Percentiles rank a stretch among this genome's conserved stretches.
Evolutionary conservation across 805 yeast species (phyloP).

Genomic region (Wickerhamiella azymoides): DNA sequence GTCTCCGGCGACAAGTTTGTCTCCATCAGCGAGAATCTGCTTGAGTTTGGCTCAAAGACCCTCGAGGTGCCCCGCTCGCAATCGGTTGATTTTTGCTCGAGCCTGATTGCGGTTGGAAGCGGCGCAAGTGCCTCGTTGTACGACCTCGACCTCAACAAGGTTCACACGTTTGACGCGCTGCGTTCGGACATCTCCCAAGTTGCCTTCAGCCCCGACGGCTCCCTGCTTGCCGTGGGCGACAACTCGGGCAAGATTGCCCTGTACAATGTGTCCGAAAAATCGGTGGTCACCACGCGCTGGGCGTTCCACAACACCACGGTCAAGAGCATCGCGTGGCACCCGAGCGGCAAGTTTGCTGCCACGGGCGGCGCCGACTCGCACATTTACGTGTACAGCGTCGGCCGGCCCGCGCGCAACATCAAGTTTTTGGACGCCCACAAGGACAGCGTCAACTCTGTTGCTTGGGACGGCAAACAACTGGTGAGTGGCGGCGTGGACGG

Average conservation of each 20-base stretch:
- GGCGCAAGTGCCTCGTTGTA: conserved; percentile 33
- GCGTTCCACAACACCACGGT: conserved; percentile 83
- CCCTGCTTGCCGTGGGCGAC: conserved; percentile 73
- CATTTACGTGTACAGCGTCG: conserved; percentile 64
- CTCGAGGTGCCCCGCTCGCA: conserved; percentile 28
- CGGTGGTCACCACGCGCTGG: conserved; percentile 74
- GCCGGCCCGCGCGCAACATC: conserved; percentile 61
- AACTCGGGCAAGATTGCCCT: conserved; percentile 73
- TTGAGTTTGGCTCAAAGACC: conserved; percentile 25
- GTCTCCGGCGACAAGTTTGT: conserved; percentile 28
- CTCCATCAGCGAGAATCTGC: conserved; percentile 32
- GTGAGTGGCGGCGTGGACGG: conserved; percentile 75
- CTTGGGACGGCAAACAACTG: conserved; percentile 46
- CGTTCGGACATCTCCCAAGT: conserved; percentile 52
- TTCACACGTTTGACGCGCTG: conserved; percentile 31
- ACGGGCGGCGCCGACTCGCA: conserved; percentile 79
- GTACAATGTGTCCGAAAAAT: conserved; percentile 39
- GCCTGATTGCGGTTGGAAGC: conserved; percentile 38
- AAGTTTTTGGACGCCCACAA: conserved; percentile 72
- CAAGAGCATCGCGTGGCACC: conserved; percentile 64
- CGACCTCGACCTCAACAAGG: conserved; percentile 23
- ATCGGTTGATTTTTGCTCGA: conserved; percentile 31
- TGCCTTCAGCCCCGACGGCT: conserved; percentile 56
- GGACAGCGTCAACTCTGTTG: conserved; percentile 66
- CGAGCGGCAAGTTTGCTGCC: conserved; percentile 55